Percentiles rank a stretch among this genome's conserved stretches.
phyloP scores from a whole-genome alignment of 352 stramenopile genomes.

The Achlya hypogyna region DNA sequence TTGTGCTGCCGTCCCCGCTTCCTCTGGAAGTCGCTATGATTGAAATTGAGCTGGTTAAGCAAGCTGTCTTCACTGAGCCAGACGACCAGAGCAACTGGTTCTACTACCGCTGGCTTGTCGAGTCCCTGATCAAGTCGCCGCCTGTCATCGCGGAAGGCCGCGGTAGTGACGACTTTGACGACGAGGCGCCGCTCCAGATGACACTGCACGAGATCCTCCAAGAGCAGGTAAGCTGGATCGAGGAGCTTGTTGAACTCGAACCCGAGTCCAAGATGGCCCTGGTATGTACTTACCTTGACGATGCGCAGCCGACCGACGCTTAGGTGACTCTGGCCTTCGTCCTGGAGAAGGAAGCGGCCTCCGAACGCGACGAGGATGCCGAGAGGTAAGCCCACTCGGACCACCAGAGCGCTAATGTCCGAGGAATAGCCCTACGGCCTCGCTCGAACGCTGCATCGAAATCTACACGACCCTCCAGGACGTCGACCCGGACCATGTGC shows the following conservation, averaged over 20 bases:
- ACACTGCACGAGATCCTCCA: conserved; percentile 45
- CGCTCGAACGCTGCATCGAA: conserved; percentile 23
- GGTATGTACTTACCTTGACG: conserved; percentile 36
- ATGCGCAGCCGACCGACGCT: conserved; percentile 29
- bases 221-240: conserved; percentile 70
- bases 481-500: conserved; percentile 48
- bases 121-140: conserved; percentile 51
- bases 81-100: conserved; percentile 99
- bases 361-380: conserved; percentile 24
- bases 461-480: conserved; percentile 39
- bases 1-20: conserved; percentile 41
- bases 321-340: conserved; percentile 16
- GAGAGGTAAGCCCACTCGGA: not conserved
- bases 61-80: conserved; percentile 97
- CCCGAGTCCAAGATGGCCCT: conserved; percentile 61
- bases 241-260: conserved; percentile 78
- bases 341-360: conserved; percentile 21
- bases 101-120: conserved; percentile 93
- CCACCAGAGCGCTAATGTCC: not conserved
- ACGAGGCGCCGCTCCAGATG: conserved; percentile 6
- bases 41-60: conserved; percentile 82
- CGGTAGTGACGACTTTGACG: conserved; percentile 14
- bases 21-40: conserved; percentile 43
- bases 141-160: conserved; percentile 18
- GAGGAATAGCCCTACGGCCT: not conserved